Evolutionary conservation across 352 stramenopile genomes (phyloP), one percentile per base, ranked within the genome.

Genomic region (Phytophthora pinifolia): DNA sequence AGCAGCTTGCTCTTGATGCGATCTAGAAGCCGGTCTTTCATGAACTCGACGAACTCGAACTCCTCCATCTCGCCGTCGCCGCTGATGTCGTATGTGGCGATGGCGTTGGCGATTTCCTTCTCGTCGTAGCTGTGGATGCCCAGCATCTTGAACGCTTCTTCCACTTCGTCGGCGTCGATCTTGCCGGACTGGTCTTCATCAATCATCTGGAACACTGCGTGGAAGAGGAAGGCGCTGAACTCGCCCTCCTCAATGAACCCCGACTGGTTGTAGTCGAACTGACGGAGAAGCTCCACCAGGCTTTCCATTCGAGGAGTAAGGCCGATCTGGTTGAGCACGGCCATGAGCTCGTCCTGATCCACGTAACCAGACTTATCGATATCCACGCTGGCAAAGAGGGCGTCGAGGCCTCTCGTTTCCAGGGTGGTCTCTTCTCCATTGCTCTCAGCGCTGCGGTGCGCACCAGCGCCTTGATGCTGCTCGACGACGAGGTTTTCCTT

Each of bases 41-140:
- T 88, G 48, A 92, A 89, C 53, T 88, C 78, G 9, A 91, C 63
- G 55, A 94, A 94, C 49, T 92, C 83, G n/a, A 56, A 74, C 43
- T 85, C 73, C 52, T 94, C 84, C 66, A 94, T 90, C 49, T 87
- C 82, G 17, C 77, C 79, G 39, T 89, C 83, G 13, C 74, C 79
- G 14, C 67, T 89, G 34, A 94, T 79, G 47, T 92, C 83, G 50
- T 85, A 91, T 12, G 70, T 72, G 6, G 76, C 70, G 35, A 94
- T 88, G 14, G 75, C 77, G 7, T 84, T 64, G 0, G 62, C 25
- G 31, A 89, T 84, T 33, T 92, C 79, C 22, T 86, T 72, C 34
- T 86, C 77, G 20, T 81, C 64, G 51, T 86, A 85, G 27, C 76
- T 37, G 14, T 68, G 9, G 14, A 92, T 73, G 2, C 80, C 83